Conservation (phyloP, 257 asterid genomes). For the Petunia secreta region DNA sequence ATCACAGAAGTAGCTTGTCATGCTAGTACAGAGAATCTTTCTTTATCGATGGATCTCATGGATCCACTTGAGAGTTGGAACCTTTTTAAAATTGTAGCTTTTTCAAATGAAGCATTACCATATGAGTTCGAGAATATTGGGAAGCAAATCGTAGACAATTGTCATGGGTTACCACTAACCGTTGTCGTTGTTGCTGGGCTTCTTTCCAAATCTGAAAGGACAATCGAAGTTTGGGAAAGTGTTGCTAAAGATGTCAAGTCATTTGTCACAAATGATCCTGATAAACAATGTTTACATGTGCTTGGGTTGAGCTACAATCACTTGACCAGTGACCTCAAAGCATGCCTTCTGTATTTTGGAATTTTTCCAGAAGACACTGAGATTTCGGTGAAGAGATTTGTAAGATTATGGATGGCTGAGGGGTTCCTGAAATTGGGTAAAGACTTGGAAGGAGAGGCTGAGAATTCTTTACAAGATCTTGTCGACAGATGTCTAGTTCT, state of each 20-base stretch:
- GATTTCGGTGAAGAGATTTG: too few relatives aligned
- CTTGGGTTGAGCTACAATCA: slow-evolving; percentile 23
- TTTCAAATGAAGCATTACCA: neutral
- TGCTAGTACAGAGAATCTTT: neutral
- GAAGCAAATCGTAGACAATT: slow-evolving; percentile 19
- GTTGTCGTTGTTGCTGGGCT: slow-evolving; percentile 12
- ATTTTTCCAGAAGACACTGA: too few relatives aligned
- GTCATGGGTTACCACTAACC: slow-evolving; percentile 27
- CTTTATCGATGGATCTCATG: neutral
- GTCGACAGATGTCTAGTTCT: slow-evolving; percentile 27
- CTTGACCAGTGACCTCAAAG: slow-evolving; percentile 26
- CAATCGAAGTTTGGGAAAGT: slow-evolving; percentile 8
- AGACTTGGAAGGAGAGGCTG: slow-evolving; percentile 16
- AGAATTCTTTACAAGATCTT: slow-evolving; percentile 24
- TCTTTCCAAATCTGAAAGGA: neutral
- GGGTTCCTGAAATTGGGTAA: slow-evolving; percentile 21
- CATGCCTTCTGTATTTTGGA: slow-evolving; percentile 21
- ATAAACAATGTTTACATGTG: neutral
- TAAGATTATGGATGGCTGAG: neutral
- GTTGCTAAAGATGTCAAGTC: slow-evolving; percentile 21
- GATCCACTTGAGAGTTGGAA: slow-evolving; percentile 26
- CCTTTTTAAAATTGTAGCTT: slow-evolving; percentile 1
- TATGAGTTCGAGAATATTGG: slow-evolving; percentile 12
- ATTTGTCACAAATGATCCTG: neutral
- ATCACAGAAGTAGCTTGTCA: neutral